Evolutionary conservation across 2,329 filamentous ascomycete genomes (phyloP).

Genomic region (Chalara sp.): DNA sequence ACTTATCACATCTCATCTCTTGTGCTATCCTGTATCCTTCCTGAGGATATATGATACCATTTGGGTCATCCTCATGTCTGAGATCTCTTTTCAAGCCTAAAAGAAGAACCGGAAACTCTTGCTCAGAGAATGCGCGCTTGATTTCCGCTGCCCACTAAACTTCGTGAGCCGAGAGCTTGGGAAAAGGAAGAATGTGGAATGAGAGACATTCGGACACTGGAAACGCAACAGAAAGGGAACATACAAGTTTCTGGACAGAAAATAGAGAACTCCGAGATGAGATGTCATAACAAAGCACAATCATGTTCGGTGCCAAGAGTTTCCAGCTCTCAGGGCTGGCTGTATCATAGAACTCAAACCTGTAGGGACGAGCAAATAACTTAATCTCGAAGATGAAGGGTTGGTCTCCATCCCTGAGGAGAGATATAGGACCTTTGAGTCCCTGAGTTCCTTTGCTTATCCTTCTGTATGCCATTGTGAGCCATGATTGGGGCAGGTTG

Average conservation of each 20-base stretch:
- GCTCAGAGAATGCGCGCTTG: slow-evolving; percentile 37
- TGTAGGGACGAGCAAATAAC: slow-evolving; percentile 38
- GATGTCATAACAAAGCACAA: slow-evolving; percentile 57
- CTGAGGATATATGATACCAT: slow-evolving; percentile 54
- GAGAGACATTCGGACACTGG: not conserved
- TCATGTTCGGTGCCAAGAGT: slow-evolving; percentile 48
- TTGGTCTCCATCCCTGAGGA: slow-evolving; percentile 52
- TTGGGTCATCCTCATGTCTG: slow-evolving; percentile 48
- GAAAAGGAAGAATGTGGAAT: not conserved
- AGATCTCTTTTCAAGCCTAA: slow-evolving; percentile 56
- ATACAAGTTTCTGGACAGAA: slow-evolving; percentile 49
- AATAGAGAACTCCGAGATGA: slow-evolving; percentile 50
- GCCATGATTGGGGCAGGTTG: not conserved
- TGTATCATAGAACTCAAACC: slow-evolving; percentile 55
- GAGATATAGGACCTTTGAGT: slow-evolving; percentile 36
- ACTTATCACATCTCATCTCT: slow-evolving; percentile 53
- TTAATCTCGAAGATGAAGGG: slow-evolving; percentile 52
- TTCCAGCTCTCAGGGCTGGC: slow-evolving; percentile 52
- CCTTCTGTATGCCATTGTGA: slow-evolving; percentile 32
- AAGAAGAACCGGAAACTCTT: slow-evolving; percentile 47
- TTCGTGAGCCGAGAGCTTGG: not conserved
- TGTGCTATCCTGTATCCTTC: slow-evolving; percentile 52
- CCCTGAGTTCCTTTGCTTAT: slow-evolving; percentile 38
- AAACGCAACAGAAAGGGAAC: slow-evolving; percentile 15
- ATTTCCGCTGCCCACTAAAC: slow-evolving; percentile 51